phyloP scores from a whole-genome alignment of 169 alveolate genomes.

The Amoebophrya sp. region DNA sequence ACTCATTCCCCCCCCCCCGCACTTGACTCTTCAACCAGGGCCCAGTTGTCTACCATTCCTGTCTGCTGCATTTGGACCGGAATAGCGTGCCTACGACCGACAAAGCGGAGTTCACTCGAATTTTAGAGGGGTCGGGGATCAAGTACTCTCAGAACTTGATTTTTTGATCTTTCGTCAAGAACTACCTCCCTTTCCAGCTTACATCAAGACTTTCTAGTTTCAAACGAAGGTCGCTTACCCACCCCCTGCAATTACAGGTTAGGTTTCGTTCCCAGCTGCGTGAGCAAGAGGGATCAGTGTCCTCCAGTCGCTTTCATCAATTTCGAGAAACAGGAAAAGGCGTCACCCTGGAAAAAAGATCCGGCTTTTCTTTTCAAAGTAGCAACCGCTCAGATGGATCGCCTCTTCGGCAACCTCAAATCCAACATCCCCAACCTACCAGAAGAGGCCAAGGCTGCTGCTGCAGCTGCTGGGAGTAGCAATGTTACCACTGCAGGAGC shows the following conservation, averaged over 20 bases:
- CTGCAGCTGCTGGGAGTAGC: no score
- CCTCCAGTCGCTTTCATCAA: background rate
- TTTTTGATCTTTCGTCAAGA: background rate
- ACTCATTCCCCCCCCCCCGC: no score
- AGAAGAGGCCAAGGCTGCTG: no score
- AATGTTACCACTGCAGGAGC: no score
- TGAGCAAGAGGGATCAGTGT: no score
- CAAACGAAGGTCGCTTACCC: no score
- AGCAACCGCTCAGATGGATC: background rate
- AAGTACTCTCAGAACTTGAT: background rate
- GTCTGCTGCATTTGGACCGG: background rate
- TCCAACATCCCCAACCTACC: no score
- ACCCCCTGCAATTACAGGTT: no score
- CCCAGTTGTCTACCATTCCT: background rate
- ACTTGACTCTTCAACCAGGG: no score
- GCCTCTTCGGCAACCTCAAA: background rate
- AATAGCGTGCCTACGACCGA: background rate
- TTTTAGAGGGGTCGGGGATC: background rate
- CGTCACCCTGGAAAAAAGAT: background rate
- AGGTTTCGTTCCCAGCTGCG: no score
- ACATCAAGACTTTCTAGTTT: no score
- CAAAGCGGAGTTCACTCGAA: background rate
- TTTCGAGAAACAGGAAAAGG: no score
- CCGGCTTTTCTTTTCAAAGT: background rate
- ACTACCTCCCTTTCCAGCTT: background rate